Conservation (phyloP, 1,284 basidiomycete genomes). For the Hypsizygus ulmarius region DNA sequence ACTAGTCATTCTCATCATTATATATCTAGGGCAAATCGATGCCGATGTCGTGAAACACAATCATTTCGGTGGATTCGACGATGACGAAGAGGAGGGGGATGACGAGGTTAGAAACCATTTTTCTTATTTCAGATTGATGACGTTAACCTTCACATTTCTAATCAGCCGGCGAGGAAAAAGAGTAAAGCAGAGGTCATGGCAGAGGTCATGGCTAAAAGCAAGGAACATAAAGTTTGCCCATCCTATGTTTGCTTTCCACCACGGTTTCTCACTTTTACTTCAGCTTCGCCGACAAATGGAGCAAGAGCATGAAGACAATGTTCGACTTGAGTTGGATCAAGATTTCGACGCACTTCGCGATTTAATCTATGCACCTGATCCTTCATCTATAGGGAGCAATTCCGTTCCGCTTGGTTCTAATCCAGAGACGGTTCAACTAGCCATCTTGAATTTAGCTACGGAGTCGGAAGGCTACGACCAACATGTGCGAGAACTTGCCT, state of each 20-base stretch:
- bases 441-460: constrained; percentile 24
- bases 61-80: constrained; percentile 90
- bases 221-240: constrained; percentile 80
- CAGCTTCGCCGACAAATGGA: constrained; percentile 87
- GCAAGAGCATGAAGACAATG: constrained; percentile 81
- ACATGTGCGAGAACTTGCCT: constrained; percentile 88
- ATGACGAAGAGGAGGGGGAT: constrained; percentile 57
- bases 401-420: constrained; percentile 30
- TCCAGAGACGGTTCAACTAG: constrained; percentile 19
- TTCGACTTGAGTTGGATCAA: constrained; percentile 87
- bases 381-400: constrained; percentile 42
- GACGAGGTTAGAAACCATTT: constrained; percentile 50
- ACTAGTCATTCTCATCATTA: constrained; percentile 6
- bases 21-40: constrained; percentile 59
- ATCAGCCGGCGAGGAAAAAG: constrained; percentile 77
- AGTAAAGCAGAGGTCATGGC: constrained; percentile 97
- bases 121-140: constrained; percentile 3
- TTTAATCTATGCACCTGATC: constrained; percentile 64
- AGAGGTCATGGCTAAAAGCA: constrained; percentile 97
- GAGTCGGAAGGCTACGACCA: constrained; percentile 76
- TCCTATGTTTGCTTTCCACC: neutral
- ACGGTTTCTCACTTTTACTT: neutral
- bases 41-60: constrained; percentile 58
- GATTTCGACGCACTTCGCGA: constrained; percentile 84
- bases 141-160: constrained; percentile 12